phyloP scores from a whole-genome alignment of 345 rosid species.

The Xanthoceras sorbifolium region DNA sequence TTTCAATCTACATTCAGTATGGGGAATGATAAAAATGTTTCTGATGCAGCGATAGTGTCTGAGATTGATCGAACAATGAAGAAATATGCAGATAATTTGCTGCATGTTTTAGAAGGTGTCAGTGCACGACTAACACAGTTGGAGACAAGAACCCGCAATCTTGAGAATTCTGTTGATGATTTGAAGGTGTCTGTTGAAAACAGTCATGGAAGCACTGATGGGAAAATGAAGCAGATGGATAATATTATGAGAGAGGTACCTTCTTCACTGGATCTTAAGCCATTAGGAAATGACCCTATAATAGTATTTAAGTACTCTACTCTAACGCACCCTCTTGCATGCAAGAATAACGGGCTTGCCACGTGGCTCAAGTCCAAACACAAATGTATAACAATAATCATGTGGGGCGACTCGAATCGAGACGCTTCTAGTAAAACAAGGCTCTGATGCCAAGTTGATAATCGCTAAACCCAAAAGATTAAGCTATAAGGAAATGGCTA shows the following conservation, averaged over 20 bases:
- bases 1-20: slow-evolving; percentile 50
- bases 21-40: slow-evolving; percentile 53
- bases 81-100: slow-evolving; percentile 66
- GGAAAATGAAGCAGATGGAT: slow-evolving; percentile 83
- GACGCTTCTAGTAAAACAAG: no score
- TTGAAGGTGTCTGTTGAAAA: slow-evolving; percentile 75
- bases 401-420: no score
- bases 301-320: no score
- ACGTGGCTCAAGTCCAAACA: no score
- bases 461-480: no score
- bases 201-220: slow-evolving; percentile 78
- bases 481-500: no score
- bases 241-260: slow-evolving; percentile 80
- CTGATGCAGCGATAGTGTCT: slow-evolving; percentile 43
- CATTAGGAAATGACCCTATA: no score
- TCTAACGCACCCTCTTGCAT: no score
- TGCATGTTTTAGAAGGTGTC: slow-evolving; percentile 69
- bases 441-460: no score
- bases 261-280: slow-evolving; percentile 12
- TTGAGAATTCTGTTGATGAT: slow-evolving; percentile 81
- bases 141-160: slow-evolving; percentile 68
- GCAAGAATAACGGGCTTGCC: no score
- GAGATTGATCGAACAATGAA: slow-evolving; percentile 76
- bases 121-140: slow-evolving; percentile 78
- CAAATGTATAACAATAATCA: no score